Conservation (phyloP, 208 protist species). For the Leishmania amazonensis region DNA sequence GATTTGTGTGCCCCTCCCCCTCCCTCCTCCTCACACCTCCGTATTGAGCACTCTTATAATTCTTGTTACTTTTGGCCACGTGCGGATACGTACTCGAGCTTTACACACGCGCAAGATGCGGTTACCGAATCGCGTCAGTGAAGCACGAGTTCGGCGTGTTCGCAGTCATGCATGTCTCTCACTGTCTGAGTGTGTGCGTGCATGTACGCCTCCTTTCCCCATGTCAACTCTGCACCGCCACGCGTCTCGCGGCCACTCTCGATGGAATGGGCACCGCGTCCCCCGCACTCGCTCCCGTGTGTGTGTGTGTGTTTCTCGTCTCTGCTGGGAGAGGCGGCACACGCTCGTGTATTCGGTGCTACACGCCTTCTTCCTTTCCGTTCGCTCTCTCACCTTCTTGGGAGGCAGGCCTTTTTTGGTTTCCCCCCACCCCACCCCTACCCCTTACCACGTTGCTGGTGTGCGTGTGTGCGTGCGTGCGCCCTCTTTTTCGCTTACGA, state of each 20-base stretch:
- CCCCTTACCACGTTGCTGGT: background rate
- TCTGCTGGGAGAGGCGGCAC: background rate
- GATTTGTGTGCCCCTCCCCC: background rate
- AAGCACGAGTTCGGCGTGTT: background rate
- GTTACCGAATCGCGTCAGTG: background rate
- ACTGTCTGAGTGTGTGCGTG: background rate
- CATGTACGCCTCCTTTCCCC: conserved; percentile 2
- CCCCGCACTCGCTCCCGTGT: background rate
- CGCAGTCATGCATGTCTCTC: background rate
- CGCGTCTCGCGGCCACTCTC: background rate
- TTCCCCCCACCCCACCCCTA: background rate
- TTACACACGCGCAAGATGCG: background rate
- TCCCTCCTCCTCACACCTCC: background rate
- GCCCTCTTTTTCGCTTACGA: background rate
- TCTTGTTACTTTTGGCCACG: background rate
- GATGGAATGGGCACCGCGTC: no score
- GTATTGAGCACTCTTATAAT: background rate
- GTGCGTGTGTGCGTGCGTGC: background rate
- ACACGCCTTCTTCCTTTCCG: background rate
- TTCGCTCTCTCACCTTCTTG: background rate
- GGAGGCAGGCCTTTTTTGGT: background rate
- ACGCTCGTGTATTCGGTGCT: background rate
- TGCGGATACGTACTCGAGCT: background rate
- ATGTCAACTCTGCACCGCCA: background rate
- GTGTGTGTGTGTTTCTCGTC: background rate